Percentiles rank a stretch among this genome's conserved stretches.
Conservation (phyloP, 345 rosid species). For the Reutealis trisperma region DNA sequence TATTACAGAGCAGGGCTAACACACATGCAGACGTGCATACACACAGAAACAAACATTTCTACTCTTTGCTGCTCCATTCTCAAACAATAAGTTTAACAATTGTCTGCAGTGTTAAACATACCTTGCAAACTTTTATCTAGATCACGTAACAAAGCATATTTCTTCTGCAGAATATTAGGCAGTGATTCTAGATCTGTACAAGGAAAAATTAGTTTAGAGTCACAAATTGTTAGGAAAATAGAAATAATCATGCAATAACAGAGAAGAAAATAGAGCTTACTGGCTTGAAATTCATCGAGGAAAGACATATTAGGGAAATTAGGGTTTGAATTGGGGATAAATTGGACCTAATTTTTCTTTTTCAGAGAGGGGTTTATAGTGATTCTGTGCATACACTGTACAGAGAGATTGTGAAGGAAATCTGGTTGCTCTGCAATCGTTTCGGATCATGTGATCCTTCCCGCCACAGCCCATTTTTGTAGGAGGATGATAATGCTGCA, state of each 20-base stretch:
- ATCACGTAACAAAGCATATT: conserved; percentile 77
- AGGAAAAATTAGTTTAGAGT: neutral
- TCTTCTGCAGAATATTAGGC: conserved; percentile 83
- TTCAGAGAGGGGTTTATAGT: neutral
- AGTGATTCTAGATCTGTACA: conserved; percentile 71
- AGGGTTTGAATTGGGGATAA: neutral
- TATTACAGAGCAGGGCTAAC: neutral
- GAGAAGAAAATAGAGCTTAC: conserved; percentile 23
- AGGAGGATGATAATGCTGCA: no score
- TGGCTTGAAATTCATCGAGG: conserved; percentile 54
- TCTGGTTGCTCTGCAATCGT: neutral
- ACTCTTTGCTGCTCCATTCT: neutral
- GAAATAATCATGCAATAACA: neutral
- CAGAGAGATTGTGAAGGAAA: neutral
- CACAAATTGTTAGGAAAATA: neutral
- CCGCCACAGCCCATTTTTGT: conserved; percentile 3
- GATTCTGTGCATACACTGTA: neutral
- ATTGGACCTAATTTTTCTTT: neutral
- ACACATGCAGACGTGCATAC: neutral
- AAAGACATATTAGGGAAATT: conserved; percentile 37
- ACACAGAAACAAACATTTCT: neutral
- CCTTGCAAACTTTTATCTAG: conserved; percentile 95
- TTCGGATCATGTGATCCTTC: neutral
- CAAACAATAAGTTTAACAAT: neutral
- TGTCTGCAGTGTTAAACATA: conserved; percentile 16